Base-by-base conservation (phyloP, 2,329 filamentous ascomycete species). In the Colletotrichum aenigma region DNA sequence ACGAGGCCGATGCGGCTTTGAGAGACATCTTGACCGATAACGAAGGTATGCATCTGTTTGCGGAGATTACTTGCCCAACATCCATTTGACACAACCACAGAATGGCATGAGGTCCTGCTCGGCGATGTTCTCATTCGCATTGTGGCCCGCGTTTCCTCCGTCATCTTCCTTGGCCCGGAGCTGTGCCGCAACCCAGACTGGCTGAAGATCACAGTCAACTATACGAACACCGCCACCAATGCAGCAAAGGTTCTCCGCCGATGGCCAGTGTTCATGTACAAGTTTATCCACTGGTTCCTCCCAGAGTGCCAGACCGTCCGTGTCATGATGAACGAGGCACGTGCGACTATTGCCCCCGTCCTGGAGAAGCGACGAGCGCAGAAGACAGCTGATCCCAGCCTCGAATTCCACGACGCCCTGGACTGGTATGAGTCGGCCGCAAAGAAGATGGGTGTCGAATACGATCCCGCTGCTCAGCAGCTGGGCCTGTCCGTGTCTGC, bases 401-500 rank as follows among this genome's bases (percentile, higher is more conserved):
- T 71, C 9, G 67, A 70, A 12, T 74, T 60, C 70, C 65, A 79
- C 21, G 79, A 81, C 43, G 58, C 76, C 2, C 71, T 81, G 13
- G 76, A 80, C 24, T 81, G 79, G 79, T 76, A 71, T 10, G 71
- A 74, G 52, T 28, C 43, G 15, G 66, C 60, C 1, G 60, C 71
- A 3, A 32, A 71, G 21, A 70, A 58, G 13, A 70, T 74, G 71
- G 67, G 61, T 13, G 67, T 61, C 2, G 26, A 28, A 15, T 74
- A 74, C 21, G 71, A 74, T 8, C 48, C 71, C 2, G 61, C 67
- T 0, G 43, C 69, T 13, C 64, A 75, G 34, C 79, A 81, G 55
- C 68, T 81, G 10, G 70, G 74, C 0, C 75, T 82, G 4, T 75
- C 78, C 12, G 64, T 81, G 4, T 80, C 71, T 3, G 78, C 80